These are phyloP conservation scores for Phaffia tasmanica DNA, from an alignment of 768 basidiomycete species.

Conservation along the genomic window DNA sequence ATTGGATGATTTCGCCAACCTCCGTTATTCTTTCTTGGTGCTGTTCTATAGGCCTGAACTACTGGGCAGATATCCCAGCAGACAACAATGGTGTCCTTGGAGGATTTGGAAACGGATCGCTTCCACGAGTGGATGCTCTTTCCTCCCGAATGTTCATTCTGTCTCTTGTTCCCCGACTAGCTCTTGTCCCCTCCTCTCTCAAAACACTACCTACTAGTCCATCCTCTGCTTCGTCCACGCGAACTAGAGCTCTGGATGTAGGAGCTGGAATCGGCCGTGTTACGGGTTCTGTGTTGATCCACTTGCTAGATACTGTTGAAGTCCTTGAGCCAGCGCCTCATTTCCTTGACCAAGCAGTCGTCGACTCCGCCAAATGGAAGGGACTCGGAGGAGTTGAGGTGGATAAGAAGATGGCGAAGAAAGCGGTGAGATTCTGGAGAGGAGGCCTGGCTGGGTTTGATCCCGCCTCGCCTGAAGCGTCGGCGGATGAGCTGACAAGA, in stretches of 20 bases:
- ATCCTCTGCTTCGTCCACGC: conserved; percentile 34
- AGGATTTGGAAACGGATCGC: conserved; percentile 42
- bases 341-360: conserved; percentile 42
- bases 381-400: conserved; percentile 19
- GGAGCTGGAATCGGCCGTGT: conserved; percentile 90
- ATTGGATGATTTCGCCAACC: neutral
- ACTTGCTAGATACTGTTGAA: conserved; percentile 73
- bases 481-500: conserved; percentile 20
- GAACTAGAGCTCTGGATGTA: conserved; percentile 73
- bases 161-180: conserved; percentile 66
- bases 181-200: conserved; percentile 61
- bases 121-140: conserved; percentile 80
- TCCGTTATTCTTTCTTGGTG: neutral
- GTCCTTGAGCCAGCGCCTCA: conserved; percentile 75
- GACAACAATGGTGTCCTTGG: conserved; percentile 24
- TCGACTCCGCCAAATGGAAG: conserved; percentile 11
- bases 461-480: conserved; percentile 45
- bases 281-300: conserved; percentile 75
- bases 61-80: conserved; percentile 23
- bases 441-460: conserved; percentile 39
- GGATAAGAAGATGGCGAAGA: conserved; percentile 38
- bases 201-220: conserved; percentile 38
- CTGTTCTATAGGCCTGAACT: conserved; percentile 12
- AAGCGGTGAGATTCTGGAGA: conserved; percentile 19
- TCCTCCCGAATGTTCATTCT: conserved; percentile 81